Percentiles rank a stretch among this genome's conserved stretches.
Evolutionary conservation across 805 yeast species (phyloP).

Genomic region (Millerozyma miso): DNA sequence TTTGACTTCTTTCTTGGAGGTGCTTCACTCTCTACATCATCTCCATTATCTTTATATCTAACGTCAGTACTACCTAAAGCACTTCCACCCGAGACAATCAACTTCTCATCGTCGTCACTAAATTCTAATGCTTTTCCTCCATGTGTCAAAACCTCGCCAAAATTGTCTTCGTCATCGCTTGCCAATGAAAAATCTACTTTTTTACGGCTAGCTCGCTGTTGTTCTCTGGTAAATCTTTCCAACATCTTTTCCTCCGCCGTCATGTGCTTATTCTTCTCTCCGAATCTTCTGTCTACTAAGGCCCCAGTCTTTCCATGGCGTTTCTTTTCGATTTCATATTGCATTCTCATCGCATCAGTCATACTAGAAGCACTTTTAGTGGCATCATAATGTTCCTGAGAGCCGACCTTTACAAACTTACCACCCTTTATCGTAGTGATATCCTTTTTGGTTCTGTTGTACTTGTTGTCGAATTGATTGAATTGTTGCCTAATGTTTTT

Average conservation of each 20-base stretch:
- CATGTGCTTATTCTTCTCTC: slow-evolving; percentile 68
- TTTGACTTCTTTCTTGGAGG: slow-evolving; percentile 61
- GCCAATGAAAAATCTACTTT: slow-evolving; percentile 50
- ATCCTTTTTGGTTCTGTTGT: slow-evolving; percentile 61
- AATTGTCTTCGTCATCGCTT: slow-evolving; percentile 64
- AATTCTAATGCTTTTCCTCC: slow-evolving; percentile 61
- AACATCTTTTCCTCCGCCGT: slow-evolving; percentile 92
- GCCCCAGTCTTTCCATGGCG: slow-evolving; percentile 73
- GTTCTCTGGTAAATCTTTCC: slow-evolving; percentile 88
- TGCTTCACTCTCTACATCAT: slow-evolving; percentile 16
- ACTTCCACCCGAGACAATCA: background rate
- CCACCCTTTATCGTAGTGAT: slow-evolving; percentile 38
- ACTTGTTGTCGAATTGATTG: slow-evolving; percentile 83
- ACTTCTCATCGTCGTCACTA: slow-evolving; percentile 25
- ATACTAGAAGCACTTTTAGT: slow-evolving; percentile 32
- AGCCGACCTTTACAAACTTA: slow-evolving; percentile 41
- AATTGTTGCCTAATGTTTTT: slow-evolving; percentile 71
- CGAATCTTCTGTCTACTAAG: slow-evolving; percentile 82
- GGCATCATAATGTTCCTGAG: slow-evolving; percentile 33
- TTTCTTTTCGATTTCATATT: slow-evolving; percentile 62
- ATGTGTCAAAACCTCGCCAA: slow-evolving; percentile 62
- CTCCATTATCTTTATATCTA: slow-evolving; percentile 38
- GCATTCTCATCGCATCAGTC: slow-evolving; percentile 43
- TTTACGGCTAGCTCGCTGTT: slow-evolving; percentile 59
- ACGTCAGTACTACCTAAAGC: slow-evolving; percentile 17